These are phyloP conservation scores for Penicillium sp. DNA, from an alignment of 2,329 filamentous ascomycete species.

Conservation along the genomic window DNA sequence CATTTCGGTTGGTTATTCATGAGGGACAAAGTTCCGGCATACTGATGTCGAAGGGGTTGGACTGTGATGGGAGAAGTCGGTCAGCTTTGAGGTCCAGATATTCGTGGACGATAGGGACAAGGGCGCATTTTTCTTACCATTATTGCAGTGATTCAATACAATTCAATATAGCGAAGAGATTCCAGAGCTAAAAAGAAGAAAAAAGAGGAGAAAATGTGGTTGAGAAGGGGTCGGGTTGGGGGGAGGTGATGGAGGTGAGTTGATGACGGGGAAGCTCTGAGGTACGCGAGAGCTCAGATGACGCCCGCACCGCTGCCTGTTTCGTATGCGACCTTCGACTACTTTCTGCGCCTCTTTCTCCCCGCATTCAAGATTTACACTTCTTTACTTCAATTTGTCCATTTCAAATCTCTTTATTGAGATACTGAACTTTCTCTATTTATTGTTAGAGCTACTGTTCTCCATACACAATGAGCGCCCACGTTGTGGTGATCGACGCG, in stretches of 20 bases:
- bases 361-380: slow-evolving; percentile 1
- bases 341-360: slow-evolving; percentile 22
- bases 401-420: not conserved
- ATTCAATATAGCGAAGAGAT: slow-evolving; percentile 6
- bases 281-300: slow-evolving; percentile 27
- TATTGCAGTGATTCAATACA: slow-evolving; percentile 16
- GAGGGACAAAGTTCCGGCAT: slow-evolving; percentile 30
- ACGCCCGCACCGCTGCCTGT: slow-evolving; percentile 28
- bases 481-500: slow-evolving; percentile 78
- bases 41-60: slow-evolving; percentile 95
- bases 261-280: slow-evolving; percentile 26
- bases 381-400: not conserved
- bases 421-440: slow-evolving; percentile 1
- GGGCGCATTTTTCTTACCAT: slow-evolving; percentile 18
- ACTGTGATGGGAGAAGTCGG: slow-evolving; percentile 47
- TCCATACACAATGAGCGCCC: slow-evolving; percentile 60
- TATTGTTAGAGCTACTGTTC: not conserved
- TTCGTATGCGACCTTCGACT: slow-evolving; percentile 19
- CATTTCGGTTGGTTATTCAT: slow-evolving; percentile 5
- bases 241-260: slow-evolving; percentile 15
- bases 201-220: slow-evolving; percentile 9
- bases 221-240: slow-evolving; percentile 14
- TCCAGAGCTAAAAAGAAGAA: slow-evolving; percentile 12
- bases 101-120: slow-evolving; percentile 9
- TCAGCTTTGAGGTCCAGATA: slow-evolving; percentile 26